Conservation (phyloP, 352 stramenopile genomes). For the Pythium brachiatum region DNA sequence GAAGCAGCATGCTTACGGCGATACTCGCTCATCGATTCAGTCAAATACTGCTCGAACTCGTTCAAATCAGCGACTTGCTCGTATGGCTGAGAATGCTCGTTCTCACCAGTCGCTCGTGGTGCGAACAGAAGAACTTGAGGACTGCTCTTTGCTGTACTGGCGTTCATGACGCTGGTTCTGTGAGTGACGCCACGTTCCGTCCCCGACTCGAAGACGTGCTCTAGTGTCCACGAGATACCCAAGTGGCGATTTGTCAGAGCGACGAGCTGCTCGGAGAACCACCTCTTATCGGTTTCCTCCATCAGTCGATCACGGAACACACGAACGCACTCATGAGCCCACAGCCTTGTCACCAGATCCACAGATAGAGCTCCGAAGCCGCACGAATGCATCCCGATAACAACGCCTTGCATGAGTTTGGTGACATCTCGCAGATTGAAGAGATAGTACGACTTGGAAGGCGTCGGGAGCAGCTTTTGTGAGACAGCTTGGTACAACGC, state of each 20-base stretch:
- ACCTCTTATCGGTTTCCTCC: conserved; percentile 74
- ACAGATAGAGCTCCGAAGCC: conserved; percentile 20
- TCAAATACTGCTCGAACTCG: conserved; percentile 59
- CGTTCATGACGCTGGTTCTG: not conserved
- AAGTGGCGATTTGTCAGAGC: conserved; percentile 61
- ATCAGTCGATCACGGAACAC: conserved; percentile 93
- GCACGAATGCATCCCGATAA: conserved; percentile 27
- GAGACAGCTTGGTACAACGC: conserved; percentile 58
- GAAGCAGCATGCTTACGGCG: conserved; percentile 22
- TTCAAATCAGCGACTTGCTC: conserved; percentile 64
- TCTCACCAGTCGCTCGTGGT: not conserved
- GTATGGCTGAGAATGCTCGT: conserved; percentile 31
- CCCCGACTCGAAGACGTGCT: conserved; percentile 31
- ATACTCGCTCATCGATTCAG: conserved; percentile 44
- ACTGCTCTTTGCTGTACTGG: not conserved
- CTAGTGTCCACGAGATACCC: conserved; percentile 55
- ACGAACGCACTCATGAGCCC: conserved; percentile 88
- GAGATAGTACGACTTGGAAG: conserved; percentile 79
- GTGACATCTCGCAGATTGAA: conserved; percentile 83
- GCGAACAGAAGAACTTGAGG: conserved; percentile 8
- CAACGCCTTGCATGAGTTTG: conserved; percentile 84
- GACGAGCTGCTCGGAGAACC: conserved; percentile 85
- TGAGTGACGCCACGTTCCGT: not conserved
- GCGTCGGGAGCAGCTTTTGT: conserved; percentile 61
- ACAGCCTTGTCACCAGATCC: conserved; percentile 73